Conservation (phyloP, 2,329 filamentous ascomycete species). For the Westerdykella ornata region DNA sequence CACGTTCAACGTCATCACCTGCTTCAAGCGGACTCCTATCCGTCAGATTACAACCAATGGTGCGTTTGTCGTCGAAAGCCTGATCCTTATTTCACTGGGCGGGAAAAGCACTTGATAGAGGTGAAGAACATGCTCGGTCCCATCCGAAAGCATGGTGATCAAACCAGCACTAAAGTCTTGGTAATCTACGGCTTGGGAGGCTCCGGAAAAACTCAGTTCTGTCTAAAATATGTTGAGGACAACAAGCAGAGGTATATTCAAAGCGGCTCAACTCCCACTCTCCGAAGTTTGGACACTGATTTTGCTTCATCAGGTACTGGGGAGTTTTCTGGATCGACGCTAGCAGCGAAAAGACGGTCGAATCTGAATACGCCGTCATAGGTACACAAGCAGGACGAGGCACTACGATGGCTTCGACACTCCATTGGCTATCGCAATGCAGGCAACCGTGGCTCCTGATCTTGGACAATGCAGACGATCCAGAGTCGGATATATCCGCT, state of each 20-base stretch:
- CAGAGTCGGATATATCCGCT: conserved; percentile 4
- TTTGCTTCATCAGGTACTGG: conserved; percentile 21
- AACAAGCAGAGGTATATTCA: conserved; percentile 28
- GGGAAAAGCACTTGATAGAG: conserved; percentile 10
- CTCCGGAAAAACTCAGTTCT: conserved; percentile 39
- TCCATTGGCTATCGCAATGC: conserved; percentile 14
- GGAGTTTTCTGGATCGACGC: conserved; percentile 36
- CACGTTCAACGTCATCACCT: conserved; percentile 6
- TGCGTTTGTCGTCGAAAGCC: conserved; percentile 16
- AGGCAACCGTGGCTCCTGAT: conserved; percentile 15
- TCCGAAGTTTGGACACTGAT: background rate
- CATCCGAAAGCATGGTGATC: conserved; percentile 4
- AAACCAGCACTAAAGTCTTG: conserved; percentile 20
- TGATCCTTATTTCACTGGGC: conserved; percentile 20
- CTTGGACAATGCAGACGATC: conserved; percentile 17
- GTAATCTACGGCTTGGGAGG: conserved; percentile 37
- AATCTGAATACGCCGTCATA: conserved; percentile 21
- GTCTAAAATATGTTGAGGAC: conserved; percentile 33
- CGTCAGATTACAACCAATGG: conserved; percentile 12
- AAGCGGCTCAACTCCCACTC: conserved; percentile 5
- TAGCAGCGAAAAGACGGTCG: conserved; percentile 17
- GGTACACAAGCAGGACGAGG: conserved; percentile 21
- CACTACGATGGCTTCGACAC: conserved; percentile 18
- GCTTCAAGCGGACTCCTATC: conserved; percentile 2
- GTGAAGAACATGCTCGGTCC: conserved; percentile 10